A percentile compares a stretch with the other conserved stretches of the same genome.
phyloP scores from a whole-genome alignment of 768 basidiomycete genomes.

The Termitomyces sp. region DNA sequence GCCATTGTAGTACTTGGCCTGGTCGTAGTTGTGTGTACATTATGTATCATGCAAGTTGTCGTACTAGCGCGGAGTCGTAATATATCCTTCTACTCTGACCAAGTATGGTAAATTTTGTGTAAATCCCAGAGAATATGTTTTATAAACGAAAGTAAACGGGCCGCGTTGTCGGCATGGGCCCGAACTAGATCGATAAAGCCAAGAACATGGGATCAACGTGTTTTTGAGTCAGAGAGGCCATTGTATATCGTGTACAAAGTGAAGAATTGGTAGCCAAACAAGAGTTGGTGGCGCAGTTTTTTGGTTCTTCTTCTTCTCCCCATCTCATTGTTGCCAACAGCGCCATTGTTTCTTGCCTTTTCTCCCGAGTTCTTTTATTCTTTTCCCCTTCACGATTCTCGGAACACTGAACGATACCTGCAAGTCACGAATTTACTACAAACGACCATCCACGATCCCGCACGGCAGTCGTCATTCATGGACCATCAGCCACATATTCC shows the following conservation, averaged over 20 bases:
- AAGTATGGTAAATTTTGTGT: background rate
- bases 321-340: slow-evolving; percentile 14
- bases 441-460: slow-evolving; percentile 18
- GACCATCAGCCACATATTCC: slow-evolving; percentile 39
- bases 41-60: background rate
- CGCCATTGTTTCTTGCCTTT: slow-evolving; percentile 23
- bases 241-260: slow-evolving; percentile 19
- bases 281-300: slow-evolving; percentile 21
- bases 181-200: slow-evolving; percentile 6
- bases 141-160: background rate
- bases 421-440: slow-evolving; percentile 17
- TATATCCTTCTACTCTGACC: background rate
- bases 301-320: slow-evolving; percentile 18
- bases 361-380: slow-evolving; percentile 22
- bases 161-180: background rate
- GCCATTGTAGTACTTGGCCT: background rate
- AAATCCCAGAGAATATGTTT: background rate
- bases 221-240: slow-evolving; percentile 2
- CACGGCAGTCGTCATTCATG: slow-evolving; percentile 31
- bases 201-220: slow-evolving; percentile 1
- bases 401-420: slow-evolving; percentile 21
- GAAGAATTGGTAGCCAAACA: slow-evolving; percentile 19
- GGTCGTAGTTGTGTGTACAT: background rate
- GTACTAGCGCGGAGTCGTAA: background rate
- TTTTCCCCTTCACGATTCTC: slow-evolving; percentile 30